Percentiles rank a stretch among this genome's conserved stretches.
These are phyloP conservation scores for Ustilago esculenta DNA, from an alignment of 1,284 basidiomycete species.

Conservation along the genomic window DNA sequence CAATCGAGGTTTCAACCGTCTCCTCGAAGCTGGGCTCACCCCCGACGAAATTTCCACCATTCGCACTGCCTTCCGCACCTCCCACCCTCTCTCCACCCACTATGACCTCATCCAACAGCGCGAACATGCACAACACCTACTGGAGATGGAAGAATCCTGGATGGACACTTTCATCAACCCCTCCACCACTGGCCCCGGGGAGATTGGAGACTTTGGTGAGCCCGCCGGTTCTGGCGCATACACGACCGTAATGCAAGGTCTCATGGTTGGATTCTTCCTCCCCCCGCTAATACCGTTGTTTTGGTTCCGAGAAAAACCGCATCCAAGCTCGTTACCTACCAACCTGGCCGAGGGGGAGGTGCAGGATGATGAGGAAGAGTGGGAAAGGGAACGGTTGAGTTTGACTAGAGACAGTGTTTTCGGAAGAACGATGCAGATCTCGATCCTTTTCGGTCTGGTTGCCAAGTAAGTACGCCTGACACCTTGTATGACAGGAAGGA, in stretches of 20 bases:
- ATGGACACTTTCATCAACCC: conserved; percentile 32
- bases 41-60: conserved; percentile 28
- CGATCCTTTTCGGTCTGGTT: conserved; percentile 29
- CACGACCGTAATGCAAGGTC: conserved; percentile 27
- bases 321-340: conserved; percentile 17
- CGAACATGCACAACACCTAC: conserved; percentile 33
- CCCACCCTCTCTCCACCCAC: conserved; percentile 15
- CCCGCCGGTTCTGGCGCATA: conserved; percentile 5
- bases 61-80: conserved; percentile 25
- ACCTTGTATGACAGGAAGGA: too few relatives aligned
- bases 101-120: conserved; percentile 25
- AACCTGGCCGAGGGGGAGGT: background rate
- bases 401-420: conserved; percentile 22
- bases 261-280: conserved; percentile 42
- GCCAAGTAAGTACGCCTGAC: conserved; percentile 27
- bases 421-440: conserved; percentile 39
- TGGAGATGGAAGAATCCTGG: conserved; percentile 47
- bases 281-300: conserved; percentile 32
- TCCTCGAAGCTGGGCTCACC: conserved; percentile 32
- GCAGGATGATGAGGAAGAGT: conserved; percentile 22
- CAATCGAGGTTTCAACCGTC: conserved; percentile 40
- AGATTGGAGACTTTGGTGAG: conserved; percentile 1
- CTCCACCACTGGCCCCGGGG: background rate
- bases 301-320: conserved; percentile 27
- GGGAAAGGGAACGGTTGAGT: conserved; percentile 4